Base-by-base conservation (phyloP, 1,139 yeast genomes). In the Candida albicans region DNA sequence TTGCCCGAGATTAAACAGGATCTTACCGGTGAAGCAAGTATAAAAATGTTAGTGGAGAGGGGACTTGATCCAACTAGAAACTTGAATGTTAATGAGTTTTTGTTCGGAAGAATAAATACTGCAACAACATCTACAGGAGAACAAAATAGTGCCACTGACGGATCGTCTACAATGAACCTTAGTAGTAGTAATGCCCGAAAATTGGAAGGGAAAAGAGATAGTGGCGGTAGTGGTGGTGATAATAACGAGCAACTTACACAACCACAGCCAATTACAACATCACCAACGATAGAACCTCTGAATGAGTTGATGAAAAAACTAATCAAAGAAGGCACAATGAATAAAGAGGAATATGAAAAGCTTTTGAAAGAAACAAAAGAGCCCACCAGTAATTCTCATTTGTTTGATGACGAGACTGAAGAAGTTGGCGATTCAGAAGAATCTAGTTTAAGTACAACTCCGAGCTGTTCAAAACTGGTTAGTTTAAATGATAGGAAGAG, bases 1-100 rank as follows among this genome's bases (percentile, higher is more conserved):
- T 58, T 84, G 24, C 79, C 80, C 0, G 77, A 72, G 28, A 71
- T 68, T 13, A 82, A 79, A 45, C 90, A 84, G 56, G 87, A 84
- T 52, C 75, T 75, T 14, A 75, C 71, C 44, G 84, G 87, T 0
- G 52, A 76, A 35, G 66, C 66, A 5, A 74, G 81, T 30, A 52
- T 79, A 14, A 61, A 64, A 39, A 69, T 64, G 42, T 64, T 84
- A 49, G 62, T 63, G 47, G 65, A 64, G 13, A 67, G 74, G 47
- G 61, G 63, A 11, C 47, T 73, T 38, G 76, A 75, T 51, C 75
- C 79, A 1, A 62, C 59, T 44, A 65, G 59, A 46, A 67, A 69
- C 48, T 59, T 75, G 46, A 71, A 69, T 49, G 66, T 67, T 6
- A 65, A 61, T 47, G 75, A 70, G 38, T 64, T 68, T n/a, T 66